Base-by-base conservation (phyloP, 176 grass and related monocot species). In the Musa troglodytarum region DNA sequence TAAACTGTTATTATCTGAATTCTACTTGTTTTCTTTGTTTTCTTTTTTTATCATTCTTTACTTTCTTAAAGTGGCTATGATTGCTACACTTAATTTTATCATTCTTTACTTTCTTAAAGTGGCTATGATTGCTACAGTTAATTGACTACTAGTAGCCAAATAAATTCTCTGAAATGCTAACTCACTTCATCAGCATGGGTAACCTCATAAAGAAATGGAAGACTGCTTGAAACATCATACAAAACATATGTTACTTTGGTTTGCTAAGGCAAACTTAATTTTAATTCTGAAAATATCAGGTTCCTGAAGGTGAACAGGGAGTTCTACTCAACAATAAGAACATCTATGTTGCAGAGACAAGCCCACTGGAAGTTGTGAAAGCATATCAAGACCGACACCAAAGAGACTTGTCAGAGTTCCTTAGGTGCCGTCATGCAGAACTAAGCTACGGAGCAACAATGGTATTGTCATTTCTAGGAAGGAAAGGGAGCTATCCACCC, bases 331-430 rank as follows among this genome's bases (percentile, higher is more conserved):
- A 67, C 73, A 76, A 20, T n/a, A 19, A 34, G 28, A 82, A 43
- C 51, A 54, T 76, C 15, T 76, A 70, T 53, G 10, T 76, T 6
- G 23, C 72, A 1, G 19, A 23, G 50, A 69, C 28, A 6, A 82
- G 72, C 52, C 80, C 80, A 9, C 50, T 50, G 22, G 7, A 29
- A 17, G 73, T 82, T 0, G 64, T 61, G 15, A 22, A 53, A 81
- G 28, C 62, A 22, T 81, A 81, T 43, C 13, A 26, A 52, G 34
- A 54, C 15, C 71, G 75, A 54, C 76, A 68, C 63, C 21, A 26
- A 16, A 66, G 53, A 63, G 80, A 82, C 56, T 82, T 82, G 16
- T 54, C 57, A 2, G 3, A 11, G 2, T 82, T 82, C 26, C 72
- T 82, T 21, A 68, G 52, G 22, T 61, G 26, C 25, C 73, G 72